Conservation (phyloP, 1,284 basidiomycete genomes). For the Ganoderma lucidum region DNA sequence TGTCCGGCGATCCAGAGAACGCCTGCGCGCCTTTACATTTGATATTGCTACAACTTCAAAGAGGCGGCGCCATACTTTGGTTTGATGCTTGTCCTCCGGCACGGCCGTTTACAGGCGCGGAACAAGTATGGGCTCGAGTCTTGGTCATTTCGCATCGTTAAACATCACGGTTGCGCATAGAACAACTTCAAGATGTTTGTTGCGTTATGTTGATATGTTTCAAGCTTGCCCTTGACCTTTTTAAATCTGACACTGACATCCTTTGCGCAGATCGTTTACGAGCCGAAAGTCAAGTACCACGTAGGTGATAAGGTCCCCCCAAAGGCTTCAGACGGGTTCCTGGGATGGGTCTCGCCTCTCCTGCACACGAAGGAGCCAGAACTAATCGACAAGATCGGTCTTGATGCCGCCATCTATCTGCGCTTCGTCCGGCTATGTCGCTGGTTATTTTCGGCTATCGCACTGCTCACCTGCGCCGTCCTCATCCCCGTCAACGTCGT, state of each 20-base stretch:
- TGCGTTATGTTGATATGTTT: too few relatives aligned
- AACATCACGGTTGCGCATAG: too few relatives aligned
- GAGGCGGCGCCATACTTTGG: too few relatives aligned
- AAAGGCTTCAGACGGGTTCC: slow-evolving; percentile 80
- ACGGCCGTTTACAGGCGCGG: too few relatives aligned
- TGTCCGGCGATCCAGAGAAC: too few relatives aligned
- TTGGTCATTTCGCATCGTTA: too few relatives aligned
- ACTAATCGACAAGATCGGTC: slow-evolving; percentile 89
- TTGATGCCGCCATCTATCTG: slow-evolving; percentile 94
- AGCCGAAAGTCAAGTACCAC: slow-evolving; percentile 90
- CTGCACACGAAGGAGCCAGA: slow-evolving; percentile 87
- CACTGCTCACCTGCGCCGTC: slow-evolving; percentile 73
- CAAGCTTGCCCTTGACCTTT: not conserved
- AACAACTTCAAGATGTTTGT: too few relatives aligned
- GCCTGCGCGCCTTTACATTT: too few relatives aligned
- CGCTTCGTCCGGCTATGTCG: slow-evolving; percentile 92
- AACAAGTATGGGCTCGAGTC: too few relatives aligned
- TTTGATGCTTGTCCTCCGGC: too few relatives aligned
- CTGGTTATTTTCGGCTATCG: slow-evolving; percentile 76
- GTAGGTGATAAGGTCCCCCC: slow-evolving; percentile 84
- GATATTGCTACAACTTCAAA: too few relatives aligned
- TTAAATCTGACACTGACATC: not conserved
- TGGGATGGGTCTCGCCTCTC: slow-evolving; percentile 92
- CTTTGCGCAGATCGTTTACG: slow-evolving; percentile 75
- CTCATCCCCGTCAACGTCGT: slow-evolving; percentile 84